Conservation (phyloP, 192 early-diverging fungal genomes). For the Fimicolochytrium jonesii region DNA sequence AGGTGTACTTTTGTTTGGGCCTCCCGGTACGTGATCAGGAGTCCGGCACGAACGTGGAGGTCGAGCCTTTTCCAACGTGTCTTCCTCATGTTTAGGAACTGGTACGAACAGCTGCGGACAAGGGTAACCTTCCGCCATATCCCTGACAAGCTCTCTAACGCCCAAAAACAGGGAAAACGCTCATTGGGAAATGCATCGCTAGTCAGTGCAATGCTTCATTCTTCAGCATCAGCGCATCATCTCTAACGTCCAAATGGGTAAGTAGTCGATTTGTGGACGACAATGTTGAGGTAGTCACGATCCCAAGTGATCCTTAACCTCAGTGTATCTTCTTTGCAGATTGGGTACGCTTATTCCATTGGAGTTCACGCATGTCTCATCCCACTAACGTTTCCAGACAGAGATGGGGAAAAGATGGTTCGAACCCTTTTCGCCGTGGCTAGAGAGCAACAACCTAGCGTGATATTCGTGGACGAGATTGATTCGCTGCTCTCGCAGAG, state of each 20-base stretch:
- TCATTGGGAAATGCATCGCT: conserved; percentile 88
- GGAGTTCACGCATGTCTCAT: too few species aligned
- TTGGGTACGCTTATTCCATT: too few species aligned
- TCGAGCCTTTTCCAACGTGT: too few species aligned
- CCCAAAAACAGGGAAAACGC: conserved; percentile 74
- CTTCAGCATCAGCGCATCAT: conserved; percentile 86
- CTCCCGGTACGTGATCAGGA: conserved; percentile 65
- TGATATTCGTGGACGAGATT: conserved; percentile 94
- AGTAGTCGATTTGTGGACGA: too few species aligned
- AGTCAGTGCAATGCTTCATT: conserved; percentile 83
- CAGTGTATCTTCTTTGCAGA: neutral
- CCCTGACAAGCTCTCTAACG: too few species aligned
- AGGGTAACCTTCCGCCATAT: too few species aligned
- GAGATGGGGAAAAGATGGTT: conserved; percentile 94
- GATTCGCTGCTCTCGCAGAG: conserved; percentile 86
- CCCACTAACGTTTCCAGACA: too few species aligned
- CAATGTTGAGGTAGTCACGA: too few species aligned
- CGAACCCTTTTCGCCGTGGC: conserved; percentile 90
- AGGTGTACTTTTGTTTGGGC: conserved; percentile 81
- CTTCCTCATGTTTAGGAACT: too few species aligned
- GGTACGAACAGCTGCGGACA: too few species aligned
- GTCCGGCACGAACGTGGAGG: too few species aligned
- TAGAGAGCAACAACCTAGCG: conserved; percentile 74
- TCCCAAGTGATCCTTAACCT: too few species aligned
- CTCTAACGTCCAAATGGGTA: conserved; percentile 90